Percentiles rank a stretch among this genome's conserved stretches.
phyloP scores from a whole-genome alignment of 495 filamentous ascomycete species.

The Aspergillus carlsbadensis region DNA sequence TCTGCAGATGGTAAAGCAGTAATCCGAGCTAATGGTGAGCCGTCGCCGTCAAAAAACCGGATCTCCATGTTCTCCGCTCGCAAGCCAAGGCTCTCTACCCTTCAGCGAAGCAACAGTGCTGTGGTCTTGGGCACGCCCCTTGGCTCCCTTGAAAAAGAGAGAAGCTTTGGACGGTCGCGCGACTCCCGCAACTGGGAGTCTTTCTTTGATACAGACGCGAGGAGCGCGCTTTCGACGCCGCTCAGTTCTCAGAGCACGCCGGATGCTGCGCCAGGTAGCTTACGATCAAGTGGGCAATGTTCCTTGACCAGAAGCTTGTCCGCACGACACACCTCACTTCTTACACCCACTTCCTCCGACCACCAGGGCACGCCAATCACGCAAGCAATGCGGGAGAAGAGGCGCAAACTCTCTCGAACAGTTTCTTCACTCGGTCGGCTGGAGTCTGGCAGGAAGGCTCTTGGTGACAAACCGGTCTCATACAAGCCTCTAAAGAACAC shows the following conservation, averaged over 20 bases:
- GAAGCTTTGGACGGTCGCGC: slow-evolving; percentile 66
- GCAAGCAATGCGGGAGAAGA: slow-evolving; percentile 53
- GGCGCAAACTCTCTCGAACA: slow-evolving; percentile 60
- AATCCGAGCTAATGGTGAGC: slow-evolving; percentile 45
- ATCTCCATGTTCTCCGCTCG: slow-evolving; percentile 53
- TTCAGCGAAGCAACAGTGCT: slow-evolving; percentile 63
- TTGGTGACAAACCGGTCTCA: slow-evolving; percentile 16
- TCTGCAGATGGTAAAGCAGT: slow-evolving; percentile 54
- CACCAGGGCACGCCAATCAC: slow-evolving; percentile 44
- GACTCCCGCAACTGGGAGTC: slow-evolving; percentile 85
- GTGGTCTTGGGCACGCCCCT: slow-evolving; percentile 42
- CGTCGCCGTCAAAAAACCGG: slow-evolving; percentile 50
- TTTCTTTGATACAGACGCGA: slow-evolving; percentile 69
- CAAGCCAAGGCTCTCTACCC: slow-evolving; percentile 49
- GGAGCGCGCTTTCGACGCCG: slow-evolving; percentile 68
- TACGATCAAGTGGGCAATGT: slow-evolving; percentile 63
- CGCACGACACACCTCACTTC: slow-evolving; percentile 56
- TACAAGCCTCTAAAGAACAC: slow-evolving; percentile 32
- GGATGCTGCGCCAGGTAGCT: slow-evolving; percentile 64
- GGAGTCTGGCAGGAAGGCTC: slow-evolving; percentile 43
- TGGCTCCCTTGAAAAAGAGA: slow-evolving; percentile 34
- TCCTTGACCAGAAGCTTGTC: slow-evolving; percentile 37
- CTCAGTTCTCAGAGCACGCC: slow-evolving; percentile 71
- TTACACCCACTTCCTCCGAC: slow-evolving; percentile 41
- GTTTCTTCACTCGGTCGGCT: slow-evolving; percentile 67